Percentiles rank a stretch among this genome's conserved stretches.
Evolutionary conservation across 2,329 filamentous ascomycete species (phyloP).

Genomic region (Monilinia laxa): DNA sequence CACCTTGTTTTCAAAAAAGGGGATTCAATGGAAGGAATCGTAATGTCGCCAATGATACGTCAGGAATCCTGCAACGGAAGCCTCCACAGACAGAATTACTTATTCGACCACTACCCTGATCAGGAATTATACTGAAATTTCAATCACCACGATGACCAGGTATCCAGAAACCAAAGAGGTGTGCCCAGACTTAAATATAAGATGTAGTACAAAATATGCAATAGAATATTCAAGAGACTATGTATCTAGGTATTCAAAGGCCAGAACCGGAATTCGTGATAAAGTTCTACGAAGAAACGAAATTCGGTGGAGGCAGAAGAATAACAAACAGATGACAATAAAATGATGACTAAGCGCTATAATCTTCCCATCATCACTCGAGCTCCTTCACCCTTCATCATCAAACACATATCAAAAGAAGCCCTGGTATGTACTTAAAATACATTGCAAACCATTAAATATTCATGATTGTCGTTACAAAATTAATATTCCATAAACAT

Average conservation of each 20-base stretch:
- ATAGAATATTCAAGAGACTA: background rate
- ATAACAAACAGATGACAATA: background rate
- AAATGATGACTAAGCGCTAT: conserved; percentile 2
- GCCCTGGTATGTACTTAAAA: background rate
- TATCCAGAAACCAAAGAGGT: no score
- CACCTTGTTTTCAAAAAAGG: background rate
- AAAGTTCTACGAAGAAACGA: background rate
- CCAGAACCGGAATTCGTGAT: background rate
- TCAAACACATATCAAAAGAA: background rate
- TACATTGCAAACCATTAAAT: no score
- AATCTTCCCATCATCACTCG: background rate
- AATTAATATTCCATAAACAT: no score
- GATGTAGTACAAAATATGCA: no score
- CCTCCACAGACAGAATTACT: background rate
- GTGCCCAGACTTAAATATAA: background rate
- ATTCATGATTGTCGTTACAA: background rate
- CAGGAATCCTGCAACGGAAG: background rate
- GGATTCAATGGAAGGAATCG: background rate
- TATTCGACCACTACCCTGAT: background rate
- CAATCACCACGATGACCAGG: background rate
- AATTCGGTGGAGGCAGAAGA: background rate
- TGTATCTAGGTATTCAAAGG: no score
- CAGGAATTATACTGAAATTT: background rate
- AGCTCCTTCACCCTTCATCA: background rate
- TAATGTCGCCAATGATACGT: background rate